Evolutionary conservation across 164 flowering plant genomes (phyloP), one percentile per base, ranked within the genome.

Genomic region (Echeveria elegans): DNA sequence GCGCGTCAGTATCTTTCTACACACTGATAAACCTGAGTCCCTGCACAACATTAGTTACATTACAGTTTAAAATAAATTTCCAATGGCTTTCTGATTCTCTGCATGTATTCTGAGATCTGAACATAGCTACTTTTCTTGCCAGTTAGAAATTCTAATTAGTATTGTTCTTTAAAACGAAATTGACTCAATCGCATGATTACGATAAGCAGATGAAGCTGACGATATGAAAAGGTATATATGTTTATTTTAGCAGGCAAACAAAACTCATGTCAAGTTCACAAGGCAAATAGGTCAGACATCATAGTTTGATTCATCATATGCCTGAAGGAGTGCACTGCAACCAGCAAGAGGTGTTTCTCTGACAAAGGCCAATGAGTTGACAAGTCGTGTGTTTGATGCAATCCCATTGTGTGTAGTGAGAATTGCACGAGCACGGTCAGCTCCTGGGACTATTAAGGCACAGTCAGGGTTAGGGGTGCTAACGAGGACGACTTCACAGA

Each of bases 401-500:
- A 90, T 80, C 11, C 97, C 97, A 38, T 88, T 90, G 90, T 71
- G 41, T 73, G 67, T 24, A 64, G 84, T 80, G 70, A 88, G 84
- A 68, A 83, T 72, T 21, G 86, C 86, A 30, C 83, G 84, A 31
- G 92, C 80, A 16, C 81, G 80, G 1, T 90, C 94, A 32, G 88
- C 84, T 1, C 88, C 96, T 12, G 78, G 73, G 16, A 70, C 70
- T 1, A 66, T 59, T 62, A 48, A 3, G 1, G 70, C 50, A 53
- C 93, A 90, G 68, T 64, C 70, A 1, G 6, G 10, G 68, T 71
- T 71, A 8, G 88, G 81, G 79, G 93, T 88, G 79, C 78, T 78
- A 6, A 83, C 74, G 1, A 86, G 85, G 29, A 75, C 52, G 0
- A 77, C 69, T 38, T 88, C 90, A 61, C 94, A 90, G 41, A 78